phyloP scores from a whole-genome alignment of 495 filamentous ascomycete genomes.

The Penicillium mononematosum region DNA sequence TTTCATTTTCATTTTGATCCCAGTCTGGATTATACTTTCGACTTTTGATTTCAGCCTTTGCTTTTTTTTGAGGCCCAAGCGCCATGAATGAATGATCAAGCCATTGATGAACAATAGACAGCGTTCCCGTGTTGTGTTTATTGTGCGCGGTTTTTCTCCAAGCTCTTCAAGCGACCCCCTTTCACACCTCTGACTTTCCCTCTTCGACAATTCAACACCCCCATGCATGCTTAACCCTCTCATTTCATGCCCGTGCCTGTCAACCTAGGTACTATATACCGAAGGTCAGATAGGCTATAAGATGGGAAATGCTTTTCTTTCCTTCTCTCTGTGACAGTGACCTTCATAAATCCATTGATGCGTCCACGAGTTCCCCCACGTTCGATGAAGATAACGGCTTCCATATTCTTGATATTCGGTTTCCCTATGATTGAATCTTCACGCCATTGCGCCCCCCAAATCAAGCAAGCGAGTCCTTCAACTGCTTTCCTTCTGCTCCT shows the following conservation, averaged over 20 bases:
- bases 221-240: not conserved
- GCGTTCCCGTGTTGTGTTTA: conserved; percentile 23
- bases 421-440: conserved; percentile 6
- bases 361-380: conserved; percentile 19
- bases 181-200: not conserved
- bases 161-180: conserved; percentile 8
- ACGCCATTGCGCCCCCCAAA: conserved; percentile 1
- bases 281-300: not conserved
- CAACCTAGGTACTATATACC: not conserved
- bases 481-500: not conserved
- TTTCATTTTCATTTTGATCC: not conserved
- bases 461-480: conserved; percentile 8
- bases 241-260: not conserved
- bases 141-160: conserved; percentile 19
- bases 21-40: not conserved
- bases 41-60: conserved; percentile 6
- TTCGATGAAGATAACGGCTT: conserved; percentile 27
- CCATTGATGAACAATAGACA: conserved; percentile 29
- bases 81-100: conserved; percentile 28
- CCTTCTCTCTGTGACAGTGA: conserved; percentile 1
- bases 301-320: not conserved
- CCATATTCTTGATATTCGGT: conserved; percentile 9
- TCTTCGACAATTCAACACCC: not conserved
- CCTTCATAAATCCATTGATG: conserved; percentile 14
- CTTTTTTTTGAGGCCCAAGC: conserved; percentile 10